Percentiles rank a stretch among this genome's conserved stretches.
These are phyloP conservation scores for Ogataea wickerhamii DNA, from an alignment of 805 yeast genomes.

Conservation along the genomic window DNA sequence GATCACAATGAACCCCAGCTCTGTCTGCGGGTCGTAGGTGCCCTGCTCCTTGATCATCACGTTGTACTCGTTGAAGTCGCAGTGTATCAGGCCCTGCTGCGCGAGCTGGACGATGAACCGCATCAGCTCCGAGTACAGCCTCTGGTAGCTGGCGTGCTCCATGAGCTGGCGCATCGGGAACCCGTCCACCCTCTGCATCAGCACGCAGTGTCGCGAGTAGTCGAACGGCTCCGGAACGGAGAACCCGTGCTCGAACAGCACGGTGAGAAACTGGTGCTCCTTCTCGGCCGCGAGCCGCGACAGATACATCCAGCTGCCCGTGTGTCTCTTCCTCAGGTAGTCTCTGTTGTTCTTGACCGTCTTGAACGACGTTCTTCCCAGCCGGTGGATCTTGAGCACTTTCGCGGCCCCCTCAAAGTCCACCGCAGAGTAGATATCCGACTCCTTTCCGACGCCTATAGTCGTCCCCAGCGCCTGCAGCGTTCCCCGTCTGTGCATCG, in stretches of 20 bases:
- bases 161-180: conserved; percentile 81
- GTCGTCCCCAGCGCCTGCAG: conserved; percentile 77
- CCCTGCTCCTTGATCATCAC: conserved; percentile 69
- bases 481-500: conserved; percentile 71
- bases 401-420: conserved; percentile 58
- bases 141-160: conserved; percentile 63
- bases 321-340: conserved; percentile 69
- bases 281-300: conserved; percentile 88
- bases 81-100: conserved; percentile 87
- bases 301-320: conserved; percentile 88
- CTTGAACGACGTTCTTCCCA: conserved; percentile 91
- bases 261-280: conserved; percentile 84
- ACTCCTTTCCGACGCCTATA: conserved; percentile 96
- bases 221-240: conserved; percentile 87
- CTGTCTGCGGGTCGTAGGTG: conserved; percentile 47
- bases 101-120: conserved; percentile 78
- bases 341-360: conserved; percentile 94
- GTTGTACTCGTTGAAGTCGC: conserved; percentile 97
- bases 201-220: conserved; percentile 83
- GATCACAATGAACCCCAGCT: conserved; percentile 79
- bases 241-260: conserved; percentile 71
- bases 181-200: conserved; percentile 92
- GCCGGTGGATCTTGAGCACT: conserved; percentile 85
- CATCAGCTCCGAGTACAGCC: conserved; percentile 84
- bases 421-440: conserved; percentile 85